Percentiles rank a stretch among this genome's conserved stretches.
Evolutionary conservation across 1,284 basidiomycete genomes (phyloP).

Genomic region (Acaromyces ingoldii): DNA sequence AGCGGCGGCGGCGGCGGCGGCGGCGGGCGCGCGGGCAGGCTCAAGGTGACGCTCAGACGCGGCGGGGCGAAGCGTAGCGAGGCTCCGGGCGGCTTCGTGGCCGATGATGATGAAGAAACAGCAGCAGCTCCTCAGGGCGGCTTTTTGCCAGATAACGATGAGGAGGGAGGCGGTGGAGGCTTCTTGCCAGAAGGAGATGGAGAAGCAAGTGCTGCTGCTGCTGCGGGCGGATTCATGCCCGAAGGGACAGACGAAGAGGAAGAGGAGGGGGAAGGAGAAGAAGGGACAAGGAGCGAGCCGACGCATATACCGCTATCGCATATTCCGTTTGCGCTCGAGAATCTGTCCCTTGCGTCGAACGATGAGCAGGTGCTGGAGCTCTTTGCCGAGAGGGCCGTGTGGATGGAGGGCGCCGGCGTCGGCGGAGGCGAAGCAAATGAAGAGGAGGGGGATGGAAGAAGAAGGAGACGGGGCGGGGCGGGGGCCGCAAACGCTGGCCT

Average conservation of each 20-base stretch:
- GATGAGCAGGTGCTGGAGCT: slow-evolving; percentile 23
- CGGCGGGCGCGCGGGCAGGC: too few species aligned
- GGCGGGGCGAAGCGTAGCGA: too few species aligned
- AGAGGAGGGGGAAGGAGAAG: slow-evolving; percentile 10
- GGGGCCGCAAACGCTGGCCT: slow-evolving; percentile 1
- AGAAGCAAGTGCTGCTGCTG: neutral
- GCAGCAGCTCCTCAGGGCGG: too few species aligned
- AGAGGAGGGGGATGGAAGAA: neutral
- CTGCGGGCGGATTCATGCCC: slow-evolving; percentile 17
- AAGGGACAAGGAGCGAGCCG: neutral
- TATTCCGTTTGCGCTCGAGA: slow-evolving; percentile 28
- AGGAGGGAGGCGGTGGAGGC: slow-evolving; percentile 9
- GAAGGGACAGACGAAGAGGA: slow-evolving; percentile 1
- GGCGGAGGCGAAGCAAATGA: slow-evolving; percentile 12
- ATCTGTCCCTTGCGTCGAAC: slow-evolving; percentile 20
- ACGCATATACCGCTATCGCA: slow-evolving; percentile 23
- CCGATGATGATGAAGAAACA: too few species aligned
- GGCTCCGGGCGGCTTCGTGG: too few species aligned
- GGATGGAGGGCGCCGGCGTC: neutral
- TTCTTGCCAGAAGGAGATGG: neutral
- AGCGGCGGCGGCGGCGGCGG: too few species aligned
- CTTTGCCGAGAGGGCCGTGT: slow-evolving; percentile 19
- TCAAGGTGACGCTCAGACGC: too few species aligned
- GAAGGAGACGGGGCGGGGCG: slow-evolving; percentile 5
- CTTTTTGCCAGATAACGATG: too few species aligned